A percentile compares a stretch with the other conserved stretches of the same genome.
phyloP scores from a whole-genome alignment of 257 asterid species.

The Cruciata laevipes region DNA sequence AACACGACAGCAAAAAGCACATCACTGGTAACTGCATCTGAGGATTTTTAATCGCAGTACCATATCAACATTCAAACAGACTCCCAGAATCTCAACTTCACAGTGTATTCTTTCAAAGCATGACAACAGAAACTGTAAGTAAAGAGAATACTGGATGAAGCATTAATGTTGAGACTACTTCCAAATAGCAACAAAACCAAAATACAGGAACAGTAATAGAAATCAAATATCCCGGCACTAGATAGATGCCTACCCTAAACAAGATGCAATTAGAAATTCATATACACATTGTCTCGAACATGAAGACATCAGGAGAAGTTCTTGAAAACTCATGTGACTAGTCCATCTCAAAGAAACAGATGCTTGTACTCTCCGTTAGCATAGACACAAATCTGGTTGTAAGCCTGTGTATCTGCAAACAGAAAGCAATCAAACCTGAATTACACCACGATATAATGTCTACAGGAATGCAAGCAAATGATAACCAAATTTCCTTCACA shows the following conservation, averaged over 20 bases:
- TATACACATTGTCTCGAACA: neutral
- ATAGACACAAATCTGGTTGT: slow-evolving; percentile 56
- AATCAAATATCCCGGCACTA: neutral
- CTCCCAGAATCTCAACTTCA: neutral
- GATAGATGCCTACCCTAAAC: neutral
- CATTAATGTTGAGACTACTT: neutral
- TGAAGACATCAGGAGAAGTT: neutral
- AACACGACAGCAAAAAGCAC: neutral
- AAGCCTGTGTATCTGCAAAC: slow-evolving; percentile 47
- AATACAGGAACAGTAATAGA: neutral
- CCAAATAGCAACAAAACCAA: neutral
- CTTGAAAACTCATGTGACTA: neutral
- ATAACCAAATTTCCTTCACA: neutral
- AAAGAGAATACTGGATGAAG: neutral
- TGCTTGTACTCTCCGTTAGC: slow-evolving; percentile 76
- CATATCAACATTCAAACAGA: neutral
- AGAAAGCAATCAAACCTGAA: slow-evolving; percentile 4
- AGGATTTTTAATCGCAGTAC: neutral
- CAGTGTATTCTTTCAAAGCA: neutral
- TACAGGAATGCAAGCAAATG: neutral
- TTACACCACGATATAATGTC: neutral
- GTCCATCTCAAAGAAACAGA: slow-evolving; percentile 42
- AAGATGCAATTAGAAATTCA: neutral
- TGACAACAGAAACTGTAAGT: neutral
- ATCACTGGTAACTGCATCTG: neutral